Conservation (phyloP, 768 basidiomycete genomes). For the Nevesoporus exiguus region DNA sequence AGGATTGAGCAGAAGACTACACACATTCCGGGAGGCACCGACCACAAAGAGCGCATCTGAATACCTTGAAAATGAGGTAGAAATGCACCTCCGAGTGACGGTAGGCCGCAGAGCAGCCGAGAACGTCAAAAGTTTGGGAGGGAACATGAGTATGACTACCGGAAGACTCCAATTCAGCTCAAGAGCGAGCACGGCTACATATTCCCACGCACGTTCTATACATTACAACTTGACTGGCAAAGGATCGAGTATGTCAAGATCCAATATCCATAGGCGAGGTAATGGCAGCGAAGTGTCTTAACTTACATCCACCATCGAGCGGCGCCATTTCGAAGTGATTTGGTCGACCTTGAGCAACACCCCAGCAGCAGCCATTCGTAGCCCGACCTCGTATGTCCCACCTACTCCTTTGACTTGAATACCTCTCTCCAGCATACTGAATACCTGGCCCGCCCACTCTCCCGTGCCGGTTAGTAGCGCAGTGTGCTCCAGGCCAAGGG, state of each 20-base stretch:
- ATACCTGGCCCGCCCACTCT: conserved; percentile 78
- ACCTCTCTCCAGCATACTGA: conserved; percentile 64
- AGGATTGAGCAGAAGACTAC: conserved; percentile 14
- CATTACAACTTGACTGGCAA: no score
- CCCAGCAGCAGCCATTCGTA: conserved; percentile 72
- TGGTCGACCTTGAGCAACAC: conserved; percentile 80
- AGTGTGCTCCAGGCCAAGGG: conserved; percentile 73
- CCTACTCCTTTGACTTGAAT: conserved; percentile 58
- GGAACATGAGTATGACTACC: conserved; percentile 21
- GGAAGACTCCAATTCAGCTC: neutral
- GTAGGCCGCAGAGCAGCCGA: conserved; percentile 17
- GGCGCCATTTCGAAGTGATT: conserved; percentile 62
- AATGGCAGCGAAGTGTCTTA: conserved; percentile 2
- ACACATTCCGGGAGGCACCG: conserved; percentile 32
- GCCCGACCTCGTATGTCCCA: conserved; percentile 56
- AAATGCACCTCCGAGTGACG: conserved; percentile 28
- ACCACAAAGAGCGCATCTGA: conserved; percentile 91
- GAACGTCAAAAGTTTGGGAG: conserved; percentile 11
- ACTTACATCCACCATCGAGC: conserved; percentile 52
- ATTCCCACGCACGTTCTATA: conserved; percentile 12
- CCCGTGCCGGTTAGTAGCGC: conserved; percentile 63
- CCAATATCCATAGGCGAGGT: no score
- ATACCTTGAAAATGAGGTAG: conserved; percentile 42
- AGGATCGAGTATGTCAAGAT: no score
- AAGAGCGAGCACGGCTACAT: neutral